phyloP scores from a whole-genome alignment of 2,329 filamentous ascomycete species.

The Orbilia blumenaviensis region DNA sequence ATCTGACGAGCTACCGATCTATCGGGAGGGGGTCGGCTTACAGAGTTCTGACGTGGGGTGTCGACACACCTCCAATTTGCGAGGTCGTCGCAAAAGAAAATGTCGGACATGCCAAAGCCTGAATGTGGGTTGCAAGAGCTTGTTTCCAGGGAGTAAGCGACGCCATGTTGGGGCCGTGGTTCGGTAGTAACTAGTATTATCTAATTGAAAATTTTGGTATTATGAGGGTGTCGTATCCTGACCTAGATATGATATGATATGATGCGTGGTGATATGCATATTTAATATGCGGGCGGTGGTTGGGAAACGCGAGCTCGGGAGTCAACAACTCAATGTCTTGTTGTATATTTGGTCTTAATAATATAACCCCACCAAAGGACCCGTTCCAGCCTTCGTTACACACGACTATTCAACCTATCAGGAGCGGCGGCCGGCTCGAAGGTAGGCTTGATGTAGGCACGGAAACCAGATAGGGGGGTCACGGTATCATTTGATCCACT shows the following conservation, averaged over 20 bases:
- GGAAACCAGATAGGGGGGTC: neutral
- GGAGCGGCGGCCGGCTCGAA: no score
- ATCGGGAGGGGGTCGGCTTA: neutral
- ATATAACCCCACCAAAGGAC: no score
- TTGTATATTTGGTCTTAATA: neutral
- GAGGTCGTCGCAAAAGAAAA: conserved; percentile 39
- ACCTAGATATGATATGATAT: neutral
- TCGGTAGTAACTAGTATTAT: neutral
- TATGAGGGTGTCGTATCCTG: neutral
- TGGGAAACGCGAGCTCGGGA: neutral
- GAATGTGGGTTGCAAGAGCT: conserved; percentile 26
- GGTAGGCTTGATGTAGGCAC: no score
- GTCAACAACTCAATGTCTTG: neutral
- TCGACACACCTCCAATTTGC: neutral
- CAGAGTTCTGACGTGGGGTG: conserved; percentile 42
- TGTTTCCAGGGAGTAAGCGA: conserved; percentile 34
- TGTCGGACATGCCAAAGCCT: conserved; percentile 32
- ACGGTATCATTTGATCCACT: neutral
- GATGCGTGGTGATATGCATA: no score
- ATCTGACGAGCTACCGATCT: neutral
- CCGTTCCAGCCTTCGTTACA: neutral
- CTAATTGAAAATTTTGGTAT: no score
- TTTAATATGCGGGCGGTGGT: neutral
- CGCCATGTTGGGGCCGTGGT: conserved; percentile 9
- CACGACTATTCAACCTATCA: no score